Evolutionary conservation across 768 basidiomycete genomes (phyloP).

Genomic region (Boletales sp.): DNA sequence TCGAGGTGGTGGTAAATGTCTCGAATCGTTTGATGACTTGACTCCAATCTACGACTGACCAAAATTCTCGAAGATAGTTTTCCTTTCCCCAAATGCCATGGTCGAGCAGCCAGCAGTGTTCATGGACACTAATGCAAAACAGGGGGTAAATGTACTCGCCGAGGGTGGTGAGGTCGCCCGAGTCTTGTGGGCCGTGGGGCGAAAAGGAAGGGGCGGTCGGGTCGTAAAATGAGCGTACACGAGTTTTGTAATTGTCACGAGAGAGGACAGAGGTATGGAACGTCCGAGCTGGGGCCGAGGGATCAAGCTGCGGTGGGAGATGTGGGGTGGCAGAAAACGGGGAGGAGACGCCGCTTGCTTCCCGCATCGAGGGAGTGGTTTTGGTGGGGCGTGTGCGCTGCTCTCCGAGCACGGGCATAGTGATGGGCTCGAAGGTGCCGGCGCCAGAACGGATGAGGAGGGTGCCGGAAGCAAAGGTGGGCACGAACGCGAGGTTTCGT

Average conservation of each 20-base stretch:
- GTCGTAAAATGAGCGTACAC: constrained; percentile 28
- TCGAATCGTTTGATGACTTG: constrained; percentile 42
- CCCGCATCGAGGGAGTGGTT: neutral
- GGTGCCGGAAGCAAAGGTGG: constrained; percentile 88
- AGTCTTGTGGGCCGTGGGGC: constrained; percentile 12
- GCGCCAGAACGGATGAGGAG: constrained; percentile 67
- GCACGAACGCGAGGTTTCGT: constrained; percentile 66
- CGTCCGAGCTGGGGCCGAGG: constrained; percentile 28
- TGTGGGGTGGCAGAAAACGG: constrained; percentile 42
- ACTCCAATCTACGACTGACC: constrained; percentile 78
- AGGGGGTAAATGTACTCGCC: constrained; percentile 67
- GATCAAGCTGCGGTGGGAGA: constrained; percentile 25
- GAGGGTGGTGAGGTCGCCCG: constrained; percentile 25
- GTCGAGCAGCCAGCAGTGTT: constrained; percentile 86
- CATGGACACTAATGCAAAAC: constrained; percentile 75
- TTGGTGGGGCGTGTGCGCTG: neutral
- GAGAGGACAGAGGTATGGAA: constrained; percentile 24
- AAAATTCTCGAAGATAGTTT: constrained; percentile 78
- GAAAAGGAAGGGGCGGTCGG: constrained; percentile 7
- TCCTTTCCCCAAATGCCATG: constrained; percentile 93
- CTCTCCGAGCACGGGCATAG: constrained; percentile 30
- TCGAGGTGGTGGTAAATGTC: constrained; percentile 14
- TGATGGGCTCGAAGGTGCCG: constrained; percentile 30
- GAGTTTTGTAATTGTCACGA: constrained; percentile 2
- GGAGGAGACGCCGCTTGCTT: constrained; percentile 33